These are phyloP conservation scores for Pyrus pyrifolia DNA, from an alignment of 306 rosid species.

Conservation along the genomic window DNA sequence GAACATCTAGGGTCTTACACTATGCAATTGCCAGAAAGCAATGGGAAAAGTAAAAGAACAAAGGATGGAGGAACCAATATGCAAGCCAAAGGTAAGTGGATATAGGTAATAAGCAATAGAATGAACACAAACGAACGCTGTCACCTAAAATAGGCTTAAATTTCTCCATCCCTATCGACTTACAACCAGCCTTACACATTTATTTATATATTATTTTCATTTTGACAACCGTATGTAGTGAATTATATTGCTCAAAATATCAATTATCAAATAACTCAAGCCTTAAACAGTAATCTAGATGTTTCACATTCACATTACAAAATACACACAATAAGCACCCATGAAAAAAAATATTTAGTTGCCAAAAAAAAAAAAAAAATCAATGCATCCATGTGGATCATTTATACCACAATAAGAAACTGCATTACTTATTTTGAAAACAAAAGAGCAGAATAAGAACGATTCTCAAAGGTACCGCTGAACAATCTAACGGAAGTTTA, in stretches of 20 bases:
- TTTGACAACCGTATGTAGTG: not conserved
- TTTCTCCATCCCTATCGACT: not conserved
- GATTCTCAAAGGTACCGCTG: not conserved
- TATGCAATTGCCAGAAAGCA: not conserved
- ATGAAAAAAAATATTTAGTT: not conserved
- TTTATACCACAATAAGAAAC: not conserved
- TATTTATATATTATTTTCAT: not conserved
- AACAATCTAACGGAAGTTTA: not conserved
- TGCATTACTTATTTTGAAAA: not conserved
- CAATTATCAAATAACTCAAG: not conserved
- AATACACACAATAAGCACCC: not conserved
- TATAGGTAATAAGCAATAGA: not conserved
- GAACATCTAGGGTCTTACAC: conserved; percentile 3
- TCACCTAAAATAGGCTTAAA: not conserved
- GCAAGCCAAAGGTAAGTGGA: not conserved
- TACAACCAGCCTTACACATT: not conserved
- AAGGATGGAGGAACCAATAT: not conserved
- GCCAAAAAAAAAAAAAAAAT: not conserved
- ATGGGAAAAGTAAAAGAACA: not conserved
- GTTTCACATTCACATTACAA: not conserved
- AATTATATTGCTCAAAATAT: not conserved
- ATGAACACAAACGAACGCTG: not conserved
- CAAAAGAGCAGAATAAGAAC: not conserved
- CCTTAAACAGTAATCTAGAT: not conserved
- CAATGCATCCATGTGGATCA: not conserved